Evolutionary conservation across 1,284 basidiomycete species (phyloP).

Genomic region (Vanrija sp.): DNA sequence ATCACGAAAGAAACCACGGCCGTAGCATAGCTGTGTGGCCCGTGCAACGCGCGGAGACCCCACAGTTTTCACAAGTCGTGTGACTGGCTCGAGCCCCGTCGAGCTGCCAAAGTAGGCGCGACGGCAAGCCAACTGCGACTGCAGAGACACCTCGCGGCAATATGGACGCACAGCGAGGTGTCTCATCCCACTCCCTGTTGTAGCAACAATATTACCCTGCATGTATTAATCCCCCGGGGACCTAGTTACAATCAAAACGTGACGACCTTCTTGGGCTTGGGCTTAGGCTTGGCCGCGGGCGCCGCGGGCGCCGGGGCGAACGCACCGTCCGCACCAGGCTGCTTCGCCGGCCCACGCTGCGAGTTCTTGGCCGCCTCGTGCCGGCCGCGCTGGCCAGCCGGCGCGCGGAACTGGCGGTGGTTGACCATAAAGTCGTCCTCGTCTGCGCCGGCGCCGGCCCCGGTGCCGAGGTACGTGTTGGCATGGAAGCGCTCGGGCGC

Average conservation of each 20-base stretch:
- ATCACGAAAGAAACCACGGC: conserved; percentile 26
- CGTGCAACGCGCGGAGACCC: too few species aligned
- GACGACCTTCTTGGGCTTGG: conserved; percentile 18
- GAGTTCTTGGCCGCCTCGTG: conserved; percentile 40
- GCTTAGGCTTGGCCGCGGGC: conserved; percentile 1
- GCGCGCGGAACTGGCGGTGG: conserved; percentile 30
- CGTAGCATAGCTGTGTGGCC: not conserved
- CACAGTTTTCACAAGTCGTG: too few species aligned
- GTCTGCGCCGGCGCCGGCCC: conserved; percentile 63
- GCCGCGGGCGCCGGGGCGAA: not conserved
- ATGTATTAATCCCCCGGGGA: too few species aligned
- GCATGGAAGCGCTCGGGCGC: not conserved
- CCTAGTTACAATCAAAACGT: conserved; percentile 7
- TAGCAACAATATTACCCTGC: too few species aligned
- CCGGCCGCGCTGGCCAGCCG: conserved; percentile 11
- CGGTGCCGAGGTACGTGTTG: conserved; percentile 18
- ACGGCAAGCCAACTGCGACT: too few species aligned
- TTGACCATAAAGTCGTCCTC: conserved; percentile 89
- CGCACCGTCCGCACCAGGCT: conserved; percentile 18
- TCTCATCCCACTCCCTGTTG: too few species aligned
- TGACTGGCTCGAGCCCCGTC: too few species aligned
- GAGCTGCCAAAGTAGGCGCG: too few species aligned
- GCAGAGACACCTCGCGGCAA: too few species aligned
- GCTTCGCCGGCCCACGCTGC: conserved; percentile 27
- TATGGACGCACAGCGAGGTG: too few species aligned